Base-by-base conservation (phyloP, 495 filamentous ascomycete species). In the Collariella sp. region DNA sequence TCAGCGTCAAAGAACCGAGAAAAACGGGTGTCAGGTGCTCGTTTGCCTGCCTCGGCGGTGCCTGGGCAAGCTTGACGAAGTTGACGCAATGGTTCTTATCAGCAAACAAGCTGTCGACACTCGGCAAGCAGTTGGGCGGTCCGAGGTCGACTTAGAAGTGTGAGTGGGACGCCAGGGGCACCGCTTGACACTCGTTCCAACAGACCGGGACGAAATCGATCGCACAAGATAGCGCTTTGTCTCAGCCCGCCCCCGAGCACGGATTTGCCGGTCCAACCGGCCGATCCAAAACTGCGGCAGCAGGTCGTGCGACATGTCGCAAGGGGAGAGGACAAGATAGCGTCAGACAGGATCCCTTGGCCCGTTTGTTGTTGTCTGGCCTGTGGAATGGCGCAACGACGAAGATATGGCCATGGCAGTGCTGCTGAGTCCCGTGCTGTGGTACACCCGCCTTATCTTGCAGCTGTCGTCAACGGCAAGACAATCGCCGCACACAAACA, bases 171-270 rank as follows among this genome's bases (percentile, higher is more conserved):
- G 34, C 23, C 41, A 39, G 39, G 23, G 34, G 38, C 10, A 34
- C 11, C 33, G 12, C 22, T 50, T 42, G 16, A 22, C 12, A 46
- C 22, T 45, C 39, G 49, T 50, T 48, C 49, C 34, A 38, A 44
- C 42, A 18, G 35, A 42, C 20, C 39, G 34, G 42, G 48, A 44
- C 55, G 24, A 24, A 11, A 51, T 33, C 38, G 52, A 48, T 50
- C 43, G 41, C 42, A 31, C 31, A 11, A 26, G 33, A 13, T 24
- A 20, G 24, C 22, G 36, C 31, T 22, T 13, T 15, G 34, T 46
- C 20, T 36, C 46, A 38, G 33, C 44, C 58, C n/a, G n/a, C n/a
- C n/a, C n/a, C 54, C 53, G 54, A 54, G 45, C 45, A 42, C 51
- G 9, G 31, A 35, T 40, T 9, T 50, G 36, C 43, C 50, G 44